Conservation (phyloP, 495 filamentous ascomycete species). For the Talaromyces nanjingensis region DNA sequence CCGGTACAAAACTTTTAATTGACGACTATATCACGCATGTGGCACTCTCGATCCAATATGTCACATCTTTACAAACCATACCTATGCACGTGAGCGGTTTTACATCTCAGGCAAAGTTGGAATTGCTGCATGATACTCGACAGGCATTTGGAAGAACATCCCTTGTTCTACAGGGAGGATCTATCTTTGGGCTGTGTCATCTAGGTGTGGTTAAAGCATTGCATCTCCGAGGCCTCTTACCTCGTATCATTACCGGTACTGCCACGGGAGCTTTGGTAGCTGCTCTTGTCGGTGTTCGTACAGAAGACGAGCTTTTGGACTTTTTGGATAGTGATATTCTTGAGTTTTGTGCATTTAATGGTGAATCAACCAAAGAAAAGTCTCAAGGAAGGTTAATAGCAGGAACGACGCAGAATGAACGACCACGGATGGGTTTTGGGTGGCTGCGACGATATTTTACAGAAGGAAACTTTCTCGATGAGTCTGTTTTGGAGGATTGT, state of each 20-base stretch:
- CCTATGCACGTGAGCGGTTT: constrained; percentile 50
- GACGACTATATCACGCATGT: constrained; percentile 87
- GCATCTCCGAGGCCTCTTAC: constrained; percentile 74
- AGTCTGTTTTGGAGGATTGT: constrained; percentile 74
- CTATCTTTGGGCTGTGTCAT: constrained; percentile 89
- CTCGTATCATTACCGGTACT: constrained; percentile 86
- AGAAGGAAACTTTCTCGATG: constrained; percentile 80
- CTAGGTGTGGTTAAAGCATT: constrained; percentile 86
- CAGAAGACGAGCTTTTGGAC: constrained; percentile 73
- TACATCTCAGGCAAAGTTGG: constrained; percentile 77
- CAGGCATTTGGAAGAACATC: constrained; percentile 86
- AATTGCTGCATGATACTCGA: constrained; percentile 81
- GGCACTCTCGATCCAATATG: constrained; percentile 69
- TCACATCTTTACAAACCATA: constrained; percentile 62
- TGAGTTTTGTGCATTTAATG: constrained; percentile 72
- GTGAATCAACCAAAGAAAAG: constrained; percentile 12
- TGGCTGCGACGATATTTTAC: constrained; percentile 51
- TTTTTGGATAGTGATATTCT: constrained; percentile 75
- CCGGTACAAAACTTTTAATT: constrained; percentile 83
- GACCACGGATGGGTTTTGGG: constrained; percentile 3
- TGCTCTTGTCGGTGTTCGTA: constrained; percentile 81
- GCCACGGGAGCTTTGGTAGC: constrained; percentile 88
- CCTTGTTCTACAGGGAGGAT: constrained; percentile 82
- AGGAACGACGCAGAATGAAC: background rate
- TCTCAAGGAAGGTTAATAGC: background rate